Base-by-base conservation (phyloP, 2,329 filamentous ascomycete species). In the Colletotrichum phormii region DNA sequence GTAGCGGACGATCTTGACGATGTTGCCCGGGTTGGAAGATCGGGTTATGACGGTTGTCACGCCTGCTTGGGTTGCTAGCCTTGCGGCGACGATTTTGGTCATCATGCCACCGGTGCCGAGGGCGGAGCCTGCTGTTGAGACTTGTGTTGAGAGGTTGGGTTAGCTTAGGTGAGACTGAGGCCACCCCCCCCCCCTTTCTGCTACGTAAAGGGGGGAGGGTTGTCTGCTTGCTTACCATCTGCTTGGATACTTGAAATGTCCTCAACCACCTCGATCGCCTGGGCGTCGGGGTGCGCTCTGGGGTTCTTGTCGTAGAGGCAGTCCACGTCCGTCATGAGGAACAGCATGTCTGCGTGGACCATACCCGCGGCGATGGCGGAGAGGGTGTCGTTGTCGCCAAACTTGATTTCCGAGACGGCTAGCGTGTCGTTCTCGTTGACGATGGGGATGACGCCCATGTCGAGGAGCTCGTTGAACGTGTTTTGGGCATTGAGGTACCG, bases 401-500 rank as follows among this genome's bases (percentile, higher is more conserved):
- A 99, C 86, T 98, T 98, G 85, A 99, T 99, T 88, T 99, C 97
- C 57, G 96, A 94, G 76, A 99, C 97, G 29, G 95, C 95, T 67
- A 99, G 86, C 3, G 97, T 99, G 82, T 99, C 97, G 82, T 99
- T 99, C 84, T 99, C 97, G 79, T 99, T 99, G 75, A 99, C 97
- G 78, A 99, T 98, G 11, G 97, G 97, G 75, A 99, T 97, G 31
- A 98, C 96, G 2, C 95, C 95, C 93, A 98, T 97, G 78, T 95
- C 92, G 22, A 99, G 86, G 59, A 98, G 88, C 82, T 98, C 95
- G 64, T 91, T 89, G 81, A 99, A 94, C 0, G 97, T 98, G 80
- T 98, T 98, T 83, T 98, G 95, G 0, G 97, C 97, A 85, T 99
- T 99, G 75, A 95, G 89, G 81, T 98, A 99, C 86, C 97, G 94